Conservation (phyloP, 2,329 filamentous ascomycete genomes). For the Colletotrichum liriopes region DNA sequence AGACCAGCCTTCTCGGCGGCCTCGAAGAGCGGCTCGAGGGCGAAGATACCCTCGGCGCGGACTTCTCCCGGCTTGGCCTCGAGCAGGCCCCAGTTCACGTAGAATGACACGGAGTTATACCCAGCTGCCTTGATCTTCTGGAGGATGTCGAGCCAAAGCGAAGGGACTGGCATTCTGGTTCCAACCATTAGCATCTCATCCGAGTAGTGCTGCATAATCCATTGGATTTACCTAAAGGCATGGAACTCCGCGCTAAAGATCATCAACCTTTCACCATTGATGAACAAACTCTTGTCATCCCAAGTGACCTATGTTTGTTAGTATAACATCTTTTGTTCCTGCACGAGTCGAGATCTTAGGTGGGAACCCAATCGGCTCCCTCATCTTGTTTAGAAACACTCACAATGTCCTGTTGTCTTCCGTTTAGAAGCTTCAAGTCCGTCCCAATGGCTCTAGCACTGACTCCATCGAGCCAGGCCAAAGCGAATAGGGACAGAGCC, state of each 20-base stretch:
- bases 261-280: conserved; percentile 77
- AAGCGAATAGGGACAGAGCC: conserved; percentile 18
- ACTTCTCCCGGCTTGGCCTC: conserved; percentile 79
- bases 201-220: background rate
- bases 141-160: conserved; percentile 75
- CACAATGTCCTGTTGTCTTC: conserved; percentile 40
- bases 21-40: conserved; percentile 78
- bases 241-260: conserved; percentile 79
- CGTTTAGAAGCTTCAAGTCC: conserved; percentile 34
- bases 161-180: conserved; percentile 51
- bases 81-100: conserved; percentile 79
- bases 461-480: conserved; percentile 30
- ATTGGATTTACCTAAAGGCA: conserved; percentile 59
- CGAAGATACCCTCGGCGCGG: conserved; percentile 77
- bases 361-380: background rate
- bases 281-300: conserved; percentile 77
- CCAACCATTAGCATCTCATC: background rate
- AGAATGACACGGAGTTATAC: conserved; percentile 81
- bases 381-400: background rate
- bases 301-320: conserved; percentile 65
- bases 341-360: too few species aligned
- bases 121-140: conserved; percentile 83
- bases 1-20: conserved; percentile 77
- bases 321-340: rapidly evolving
- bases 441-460: conserved; percentile 13